Base-by-base conservation (phyloP, 257 asterid species). In the Penstemon eatonii region DNA sequence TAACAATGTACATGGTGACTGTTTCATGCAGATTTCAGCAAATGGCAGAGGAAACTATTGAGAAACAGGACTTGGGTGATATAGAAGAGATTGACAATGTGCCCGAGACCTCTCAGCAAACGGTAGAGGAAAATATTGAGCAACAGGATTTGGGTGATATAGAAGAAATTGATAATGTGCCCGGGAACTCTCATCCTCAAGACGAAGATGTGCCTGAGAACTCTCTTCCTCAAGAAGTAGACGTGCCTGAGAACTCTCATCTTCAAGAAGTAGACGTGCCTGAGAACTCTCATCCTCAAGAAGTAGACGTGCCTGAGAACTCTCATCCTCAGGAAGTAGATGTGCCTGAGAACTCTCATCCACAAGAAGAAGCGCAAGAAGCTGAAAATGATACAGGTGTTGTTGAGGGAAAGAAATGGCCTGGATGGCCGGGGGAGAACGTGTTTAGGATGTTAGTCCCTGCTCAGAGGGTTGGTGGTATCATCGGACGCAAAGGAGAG, bases 371-470 rank as follows among this genome's bases (percentile, higher is more conserved):
- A 70, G 65, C 45, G 10, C 75, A 66, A 65, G 78, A 46, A 47
- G 71, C 76, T 67, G 83, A 80, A 66, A 71, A 72, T 36, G 74
- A 76, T 62, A 70, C 79, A 51, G 80, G 60, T 41, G 78, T 55
- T 7, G 70, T 69, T 56, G 95, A 82, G 77, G 92, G 79, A 71
- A 88, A 83, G 80, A 85, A 65, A 64, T 87, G 95, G 95, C 95
- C 95, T 60, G 95, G 95, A 65, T 87, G 95, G 95, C 95, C 95
- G 6, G 92, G 95, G 66, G 95, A 88, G 76, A 88, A 85, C 39
- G 88, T 85, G 38, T 88, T 85, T 62, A 78, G 95, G 76, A 73
- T 88, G 81, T 69, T 88, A 68, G 88, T 88, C 61, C 92, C 92
- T 60, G 87, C 68, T 57, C 88, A 82, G 75, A 88, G 76, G 73